These are phyloP conservation scores for Ramichloridium luteum DNA, from an alignment of 2,329 filamentous ascomycete genomes.

Conservation along the genomic window DNA sequence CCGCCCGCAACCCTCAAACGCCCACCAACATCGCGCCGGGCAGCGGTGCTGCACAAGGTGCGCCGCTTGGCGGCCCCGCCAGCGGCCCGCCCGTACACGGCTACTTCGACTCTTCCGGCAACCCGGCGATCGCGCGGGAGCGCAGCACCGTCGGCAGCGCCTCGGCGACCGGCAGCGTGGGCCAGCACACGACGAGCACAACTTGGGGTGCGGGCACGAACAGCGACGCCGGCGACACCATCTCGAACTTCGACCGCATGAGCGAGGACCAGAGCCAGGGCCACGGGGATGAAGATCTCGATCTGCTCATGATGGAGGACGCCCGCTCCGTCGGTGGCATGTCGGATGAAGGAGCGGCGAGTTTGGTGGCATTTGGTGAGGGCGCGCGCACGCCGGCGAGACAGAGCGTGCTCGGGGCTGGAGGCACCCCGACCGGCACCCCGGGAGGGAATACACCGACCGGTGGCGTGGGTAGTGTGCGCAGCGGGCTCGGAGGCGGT, in stretches of 20 bases:
- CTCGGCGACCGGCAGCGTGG: conserved; percentile 70
- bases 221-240: conserved; percentile 47
- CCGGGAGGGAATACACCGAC: conserved; percentile 36
- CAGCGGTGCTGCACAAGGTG: too few species aligned
- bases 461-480: conserved; percentile 22
- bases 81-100: conserved; percentile 32
- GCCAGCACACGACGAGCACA: conserved; percentile 53
- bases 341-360: conserved; percentile 74
- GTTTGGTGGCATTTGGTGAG: conserved; percentile 83
- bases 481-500: too few species aligned
- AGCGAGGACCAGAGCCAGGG: conserved; percentile 41
- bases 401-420: conserved; percentile 48
- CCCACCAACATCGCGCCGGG: conserved; percentile 36
- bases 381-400: conserved; percentile 52
- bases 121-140: conserved; percentile 54
- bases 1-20: conserved; percentile 21
- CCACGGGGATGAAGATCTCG: too few species aligned
- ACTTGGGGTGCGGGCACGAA: conserved; percentile 55
- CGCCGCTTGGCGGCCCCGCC: conserved; percentile 31
- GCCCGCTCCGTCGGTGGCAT: conserved; percentile 60
- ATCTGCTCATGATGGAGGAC: conserved; percentile 25
- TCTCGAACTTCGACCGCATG: conserved; percentile 43
- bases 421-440: conserved; percentile 28
- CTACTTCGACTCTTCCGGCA: conserved; percentile 71
- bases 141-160: conserved; percentile 82